Evolutionary conservation across 106 monocot genomes (phyloP), one percentile per base, ranked within the genome.

Genomic region (Acorus gramineus): DNA sequence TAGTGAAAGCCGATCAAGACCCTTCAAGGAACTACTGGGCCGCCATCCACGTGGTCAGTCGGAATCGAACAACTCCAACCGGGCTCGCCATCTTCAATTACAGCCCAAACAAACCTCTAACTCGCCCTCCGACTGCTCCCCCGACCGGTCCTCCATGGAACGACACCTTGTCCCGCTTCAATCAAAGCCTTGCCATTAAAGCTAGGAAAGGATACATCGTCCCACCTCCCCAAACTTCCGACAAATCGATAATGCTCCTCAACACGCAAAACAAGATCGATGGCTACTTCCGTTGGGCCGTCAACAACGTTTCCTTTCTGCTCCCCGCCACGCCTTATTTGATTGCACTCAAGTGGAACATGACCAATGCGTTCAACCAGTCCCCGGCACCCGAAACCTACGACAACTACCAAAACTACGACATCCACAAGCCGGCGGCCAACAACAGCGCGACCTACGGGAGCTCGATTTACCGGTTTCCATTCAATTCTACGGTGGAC

Each of bases 211-310:
- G 56, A 8, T 12, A 56, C 56, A 56, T 3, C 0, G 4, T 4
- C 6, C 56, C 56, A 11, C 56, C 56, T 11, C 56, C 56, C 56
- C 56, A 11, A 4, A 56, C 7, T 11, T 56, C 56, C 6, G 11
- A 56, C 56, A 8, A 11, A 4, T 11, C n/a, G 4, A 56, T 56
- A 8, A 8, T 2, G 10, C n/a, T 56, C 56, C n/a, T 56, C 10
- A 56, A 56, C 56, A 56, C 56, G 4, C 56, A 56, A 56, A 56
- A 56, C 56, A 56, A 56, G 11, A 12, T 56, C 56, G 12, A 56
- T 3, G 56, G 56, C 56, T 12, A 56, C n/a, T 2, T 0, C 4
- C 7, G 56, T 4, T 56, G 56, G 56, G 56, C 56, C 4, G 11
- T 56, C n/a, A 56, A 56, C 56, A 56, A 56, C 11, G n/a, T 56